phyloP scores from a whole-genome alignment of 2,329 filamentous ascomycete species.

The Cyphellophora europaea region DNA sequence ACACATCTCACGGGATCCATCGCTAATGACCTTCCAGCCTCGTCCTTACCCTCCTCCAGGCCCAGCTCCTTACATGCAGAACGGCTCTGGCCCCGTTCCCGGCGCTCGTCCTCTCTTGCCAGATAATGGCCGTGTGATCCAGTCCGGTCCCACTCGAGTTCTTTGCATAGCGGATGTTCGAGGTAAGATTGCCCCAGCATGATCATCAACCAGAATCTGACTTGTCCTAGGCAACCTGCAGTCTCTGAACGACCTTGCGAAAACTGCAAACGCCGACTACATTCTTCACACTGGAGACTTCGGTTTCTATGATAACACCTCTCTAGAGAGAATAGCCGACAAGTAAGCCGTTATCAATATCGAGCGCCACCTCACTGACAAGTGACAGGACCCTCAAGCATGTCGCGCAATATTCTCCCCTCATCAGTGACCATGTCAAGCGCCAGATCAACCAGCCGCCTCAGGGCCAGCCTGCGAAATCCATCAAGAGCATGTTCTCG shows the following conservation, averaged over 20 bases:
- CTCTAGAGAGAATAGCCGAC: constrained; percentile 92
- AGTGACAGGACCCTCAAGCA: constrained; percentile 77
- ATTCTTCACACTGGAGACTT: constrained; percentile 99
- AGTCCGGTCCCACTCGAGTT: constrained; percentile 36
- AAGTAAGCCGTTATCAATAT: constrained; percentile 56
- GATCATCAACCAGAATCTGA: background rate
- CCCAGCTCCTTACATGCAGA: constrained; percentile 28
- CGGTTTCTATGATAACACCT: constrained; percentile 95
- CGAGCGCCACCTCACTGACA: background rate
- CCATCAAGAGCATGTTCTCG: constrained; percentile 74
- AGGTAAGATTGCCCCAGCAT: constrained; percentile 27
- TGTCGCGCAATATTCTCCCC: constrained; percentile 94
- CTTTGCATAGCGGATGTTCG: constrained; percentile 42
- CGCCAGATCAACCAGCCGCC: constrained; percentile 58
- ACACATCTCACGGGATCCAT: constrained; percentile 4
- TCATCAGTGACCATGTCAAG: constrained; percentile 70
- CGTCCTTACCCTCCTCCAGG: constrained; percentile 19
- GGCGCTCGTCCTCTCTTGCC: constrained; percentile 39
- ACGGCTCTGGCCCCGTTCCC: constrained; percentile 36
- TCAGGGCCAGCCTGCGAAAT: constrained; percentile 42
- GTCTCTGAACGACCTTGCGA: constrained; percentile 93
- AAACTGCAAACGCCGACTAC: constrained; percentile 87
- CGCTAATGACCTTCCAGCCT: constrained; percentile 17
- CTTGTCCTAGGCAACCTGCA: constrained; percentile 67
- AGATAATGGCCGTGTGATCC: constrained; percentile 41